Conservation (phyloP, 495 filamentous ascomycete genomes). For the Collariella sp. region DNA sequence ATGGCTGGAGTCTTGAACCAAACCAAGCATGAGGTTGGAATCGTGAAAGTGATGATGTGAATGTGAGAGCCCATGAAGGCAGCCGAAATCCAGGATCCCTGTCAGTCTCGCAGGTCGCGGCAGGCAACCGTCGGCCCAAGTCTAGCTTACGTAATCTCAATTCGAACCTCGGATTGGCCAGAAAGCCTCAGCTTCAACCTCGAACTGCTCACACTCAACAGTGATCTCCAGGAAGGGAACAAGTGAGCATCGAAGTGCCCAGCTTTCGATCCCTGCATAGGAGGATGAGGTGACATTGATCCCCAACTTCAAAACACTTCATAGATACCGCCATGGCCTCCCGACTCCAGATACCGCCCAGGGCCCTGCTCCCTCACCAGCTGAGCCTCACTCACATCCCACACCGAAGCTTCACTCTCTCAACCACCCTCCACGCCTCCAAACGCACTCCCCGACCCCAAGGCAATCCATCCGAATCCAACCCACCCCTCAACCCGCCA, state of each 20-base stretch:
- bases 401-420: conserved; percentile 6
- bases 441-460: not conserved
- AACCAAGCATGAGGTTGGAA: not conserved
- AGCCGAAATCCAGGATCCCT: not conserved
- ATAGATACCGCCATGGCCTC: conserved; percentile 9
- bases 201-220: not conserved
- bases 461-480: not conserved
- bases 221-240: not conserved
- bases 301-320: not conserved
- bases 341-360: not conserved
- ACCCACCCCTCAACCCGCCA: not conserved
- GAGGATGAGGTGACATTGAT: conserved; percentile 3
- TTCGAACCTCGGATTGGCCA: not conserved
- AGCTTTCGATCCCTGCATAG: not conserved
- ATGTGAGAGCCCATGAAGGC: no score
- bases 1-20: not conserved
- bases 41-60: no score
- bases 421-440: conserved; percentile 1
- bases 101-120: not conserved
- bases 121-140: conserved; percentile 1
- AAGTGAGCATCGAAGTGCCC: not conserved
- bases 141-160: not conserved
- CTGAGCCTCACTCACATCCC: not conserved
- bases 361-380: not conserved
- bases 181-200: not conserved